Percentiles rank a stretch among this genome's conserved stretches.
Evolutionary conservation across 2,329 filamentous ascomycete species (phyloP).

Genomic region (Rutstroemia sp.): DNA sequence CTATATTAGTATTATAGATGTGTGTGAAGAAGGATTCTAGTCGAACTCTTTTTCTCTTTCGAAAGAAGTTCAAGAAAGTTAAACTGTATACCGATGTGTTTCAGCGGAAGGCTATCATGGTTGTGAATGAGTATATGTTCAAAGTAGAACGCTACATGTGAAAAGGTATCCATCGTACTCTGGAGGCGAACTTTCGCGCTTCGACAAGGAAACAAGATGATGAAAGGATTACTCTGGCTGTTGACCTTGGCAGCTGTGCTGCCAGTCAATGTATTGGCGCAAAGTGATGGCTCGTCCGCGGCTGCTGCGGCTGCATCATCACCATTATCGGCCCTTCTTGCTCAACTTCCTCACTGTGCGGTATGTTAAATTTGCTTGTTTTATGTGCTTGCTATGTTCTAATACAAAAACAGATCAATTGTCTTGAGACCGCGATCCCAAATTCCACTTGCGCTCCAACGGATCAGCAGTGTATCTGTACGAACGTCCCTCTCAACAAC

Average conservation of each 20-base stretch:
- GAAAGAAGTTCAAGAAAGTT: not conserved
- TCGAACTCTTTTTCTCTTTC: not conserved
- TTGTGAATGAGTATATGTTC: not conserved
- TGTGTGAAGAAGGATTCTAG: no score
- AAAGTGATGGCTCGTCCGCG: no score
- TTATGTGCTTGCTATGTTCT: not conserved
- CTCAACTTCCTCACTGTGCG: slow-evolving; percentile 1
- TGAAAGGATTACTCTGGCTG: not conserved
- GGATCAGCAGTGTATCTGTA: slow-evolving; percentile 5
- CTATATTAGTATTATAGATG: no score
- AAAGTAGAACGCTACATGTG: not conserved
- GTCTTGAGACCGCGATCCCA: not conserved
- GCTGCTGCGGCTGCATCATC: no score
- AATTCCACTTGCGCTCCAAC: slow-evolving; percentile 1
- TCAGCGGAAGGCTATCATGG: no score
- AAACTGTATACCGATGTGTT: not conserved
- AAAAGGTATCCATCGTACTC: not conserved
- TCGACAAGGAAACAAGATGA: not conserved
- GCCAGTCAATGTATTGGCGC: not conserved
- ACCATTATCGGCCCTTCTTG: not conserved
- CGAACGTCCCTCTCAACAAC: not conserved
- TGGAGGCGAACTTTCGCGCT: no score
- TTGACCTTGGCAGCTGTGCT: not conserved
- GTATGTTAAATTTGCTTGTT: not conserved
- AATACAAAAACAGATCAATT: not conserved